Conservation (phyloP, 768 basidiomycete species). For the Leccinum subgranulosum region DNA sequence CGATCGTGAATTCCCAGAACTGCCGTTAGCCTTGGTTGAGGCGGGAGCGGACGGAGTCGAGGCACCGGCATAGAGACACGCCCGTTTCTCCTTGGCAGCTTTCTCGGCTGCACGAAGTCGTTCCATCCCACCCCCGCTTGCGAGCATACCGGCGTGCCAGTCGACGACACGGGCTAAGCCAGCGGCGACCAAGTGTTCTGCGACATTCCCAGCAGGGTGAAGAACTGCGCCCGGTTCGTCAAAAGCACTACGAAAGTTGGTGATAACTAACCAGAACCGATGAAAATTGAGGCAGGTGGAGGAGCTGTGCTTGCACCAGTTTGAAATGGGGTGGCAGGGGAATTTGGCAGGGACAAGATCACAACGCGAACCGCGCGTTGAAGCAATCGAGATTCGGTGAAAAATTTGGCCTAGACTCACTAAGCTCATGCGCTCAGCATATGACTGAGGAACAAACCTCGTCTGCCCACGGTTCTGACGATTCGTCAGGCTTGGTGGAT, state of each 20-base stretch:
- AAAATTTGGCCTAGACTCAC: constrained; percentile 77
- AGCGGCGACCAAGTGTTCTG: constrained; percentile 78
- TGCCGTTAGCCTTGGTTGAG: constrained; percentile 46
- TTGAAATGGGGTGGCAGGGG: constrained; percentile 80
- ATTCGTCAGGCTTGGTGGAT: constrained; percentile 69
- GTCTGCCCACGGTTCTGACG: constrained; percentile 83
- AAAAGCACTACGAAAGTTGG: background rate
- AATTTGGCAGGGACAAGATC: constrained; percentile 76
- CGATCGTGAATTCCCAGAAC: constrained; percentile 40
- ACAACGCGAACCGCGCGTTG: constrained; percentile 76
- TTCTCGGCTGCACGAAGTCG: constrained; percentile 82
- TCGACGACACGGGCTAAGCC: constrained; percentile 92
- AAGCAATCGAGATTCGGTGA: constrained; percentile 84
- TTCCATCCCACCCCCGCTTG: constrained; percentile 81
- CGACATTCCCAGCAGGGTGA: constrained; percentile 94
- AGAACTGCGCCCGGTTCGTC: constrained; percentile 44
- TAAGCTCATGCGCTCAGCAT: background rate
- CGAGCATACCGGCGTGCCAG: constrained; percentile 97
- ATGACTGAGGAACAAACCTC: constrained; percentile 53
- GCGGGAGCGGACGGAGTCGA: constrained; percentile 33
- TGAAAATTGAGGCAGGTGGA: constrained; percentile 78
- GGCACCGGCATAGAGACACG: constrained; percentile 63
- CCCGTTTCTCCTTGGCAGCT: constrained; percentile 70
- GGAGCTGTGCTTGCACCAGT: constrained; percentile 50
- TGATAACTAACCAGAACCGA: constrained; percentile 65